These are phyloP conservation scores for Musa troglodytarum DNA, from an alignment of 176 grass and related monocot genomes.

Conservation along the genomic window DNA sequence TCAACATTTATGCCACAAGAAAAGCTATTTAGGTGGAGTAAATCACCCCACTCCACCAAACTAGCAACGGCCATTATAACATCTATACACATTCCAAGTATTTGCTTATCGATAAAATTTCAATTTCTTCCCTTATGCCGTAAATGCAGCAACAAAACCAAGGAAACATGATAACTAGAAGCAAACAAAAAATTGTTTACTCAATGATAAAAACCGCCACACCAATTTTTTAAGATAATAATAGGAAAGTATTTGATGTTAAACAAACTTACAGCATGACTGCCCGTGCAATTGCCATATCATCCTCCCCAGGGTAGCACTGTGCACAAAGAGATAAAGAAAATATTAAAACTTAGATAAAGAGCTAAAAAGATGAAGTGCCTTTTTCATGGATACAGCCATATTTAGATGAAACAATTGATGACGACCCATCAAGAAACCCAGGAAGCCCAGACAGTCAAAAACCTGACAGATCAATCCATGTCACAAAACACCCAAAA, in stretches of 20 bases:
- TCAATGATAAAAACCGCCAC: too few species aligned
- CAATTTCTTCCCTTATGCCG: neutral
- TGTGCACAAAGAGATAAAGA: conserved; percentile 22
- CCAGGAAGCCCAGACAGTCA: neutral
- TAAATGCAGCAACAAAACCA: too few species aligned
- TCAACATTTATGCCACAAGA: neutral
- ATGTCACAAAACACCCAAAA: neutral
- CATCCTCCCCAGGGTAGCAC: conserved; percentile 99
- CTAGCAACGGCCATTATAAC: neutral
- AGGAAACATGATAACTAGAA: neutral
- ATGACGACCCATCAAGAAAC: neutral
- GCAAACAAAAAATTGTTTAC: neutral
- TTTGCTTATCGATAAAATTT: neutral
- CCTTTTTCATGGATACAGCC: too few species aligned
- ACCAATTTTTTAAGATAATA: neutral
- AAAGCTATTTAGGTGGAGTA: neutral
- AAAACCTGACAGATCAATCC: neutral
- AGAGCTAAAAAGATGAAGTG: too few species aligned
- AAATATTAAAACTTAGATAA: neutral
- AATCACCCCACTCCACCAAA: neutral
- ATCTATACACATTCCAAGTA: neutral
- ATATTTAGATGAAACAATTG: conserved; percentile 7
- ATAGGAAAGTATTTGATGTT: neutral
- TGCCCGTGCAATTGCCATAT: conserved; percentile 83
- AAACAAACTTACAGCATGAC: conserved; percentile 65